Base-by-base conservation (phyloP, 495 filamentous ascomycete species). In the Penicillium roqueforti region DNA sequence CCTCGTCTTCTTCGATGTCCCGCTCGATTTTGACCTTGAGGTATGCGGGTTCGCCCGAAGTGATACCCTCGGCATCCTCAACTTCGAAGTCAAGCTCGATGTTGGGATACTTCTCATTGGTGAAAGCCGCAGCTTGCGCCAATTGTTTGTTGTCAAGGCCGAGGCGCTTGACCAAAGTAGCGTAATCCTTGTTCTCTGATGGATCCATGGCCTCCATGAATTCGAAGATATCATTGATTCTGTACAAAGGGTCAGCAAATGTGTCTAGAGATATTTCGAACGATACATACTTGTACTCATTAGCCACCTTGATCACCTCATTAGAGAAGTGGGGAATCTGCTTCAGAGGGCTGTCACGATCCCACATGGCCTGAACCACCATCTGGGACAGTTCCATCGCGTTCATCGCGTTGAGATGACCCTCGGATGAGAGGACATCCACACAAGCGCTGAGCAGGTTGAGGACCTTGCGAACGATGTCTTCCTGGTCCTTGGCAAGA, bases 371-470 rank as follows among this genome's bases (percentile, higher is more conserved):
- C 70, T 99, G 93, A 18, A 99, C 91, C 51, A 92, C 88, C 93
- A 99, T 99, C 70, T 99, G 93, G 20, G 91, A 95, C 85, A 99
- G 88, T 71, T 99, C 93, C 93, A 99, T 99, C 23, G 95, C 93
- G 61, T 85, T 89, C 85, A 96, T 93, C 51, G 93, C 92, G 64
- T 97, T 99, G 46, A 97, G 72, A 55, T 97, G 92, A 43, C 92
- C 95, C 51, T 97, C 92, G 6, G 92, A 97, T 8, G 91, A 95
- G 41, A 99, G 82, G 11, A 99, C 90, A 66, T 99, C 93, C 13
- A 97, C 93, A 63, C 82, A 87, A 26, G 93, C 93, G 68, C 88
- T 92, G 47, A 99, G 79, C 7, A 99, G 77, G 63, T 89, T 90
- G 42, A 97, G 75, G 9, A 96, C 80, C 67, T 92, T 95, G 57